Base-by-base conservation (phyloP, 2,329 filamentous ascomycete genomes). In the Purpureocillium lavendulum region DNA sequence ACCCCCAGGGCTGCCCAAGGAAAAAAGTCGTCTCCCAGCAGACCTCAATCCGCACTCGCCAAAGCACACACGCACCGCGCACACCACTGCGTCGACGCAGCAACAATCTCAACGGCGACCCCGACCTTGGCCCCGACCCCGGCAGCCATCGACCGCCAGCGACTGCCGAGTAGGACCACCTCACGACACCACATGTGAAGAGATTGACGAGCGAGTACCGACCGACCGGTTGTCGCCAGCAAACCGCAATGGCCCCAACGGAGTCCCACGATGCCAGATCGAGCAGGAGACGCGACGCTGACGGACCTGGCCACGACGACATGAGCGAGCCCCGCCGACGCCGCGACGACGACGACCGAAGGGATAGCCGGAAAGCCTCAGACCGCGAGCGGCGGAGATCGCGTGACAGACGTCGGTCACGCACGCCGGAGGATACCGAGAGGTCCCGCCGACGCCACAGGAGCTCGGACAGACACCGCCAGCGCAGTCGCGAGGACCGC, bases 371-470 rank as follows among this genome's bases (percentile, higher is more conserved):
- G 37, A 40, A 44, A 36, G 28, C 33, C 36, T 51, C 50, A 21
- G 50, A 52, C 30, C 46, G 43, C 12, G 50, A 55, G 34, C 53
- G 59, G 33, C 49, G 46, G 9, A 45, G 50, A 41, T 55, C 52
- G 33, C 55, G 53, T 46, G 54, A 59, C 16, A 49, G 56, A 36
- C 50, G 55, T 40, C 53, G 59, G 8, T 61, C 60, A 5, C 46
- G 53, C 17, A 59, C 55, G 3, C 59, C 57, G 26, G 56, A 58
- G 18, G 44, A 47, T 9, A 48, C 51, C 4, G 36, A 34, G 32
- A 43, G 45, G 34, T 38, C 35, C 35, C 41, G 40, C 33, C 21
- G 21, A 26, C 45, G 41, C 9, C 43, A 40, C 18, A 43, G 38
- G 8, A 38, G 44, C 17, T 41, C 51, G 36, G 33, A 24, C 46